Base-by-base conservation (phyloP, 106 monocot genomes). In the Allium fistulosum region DNA sequence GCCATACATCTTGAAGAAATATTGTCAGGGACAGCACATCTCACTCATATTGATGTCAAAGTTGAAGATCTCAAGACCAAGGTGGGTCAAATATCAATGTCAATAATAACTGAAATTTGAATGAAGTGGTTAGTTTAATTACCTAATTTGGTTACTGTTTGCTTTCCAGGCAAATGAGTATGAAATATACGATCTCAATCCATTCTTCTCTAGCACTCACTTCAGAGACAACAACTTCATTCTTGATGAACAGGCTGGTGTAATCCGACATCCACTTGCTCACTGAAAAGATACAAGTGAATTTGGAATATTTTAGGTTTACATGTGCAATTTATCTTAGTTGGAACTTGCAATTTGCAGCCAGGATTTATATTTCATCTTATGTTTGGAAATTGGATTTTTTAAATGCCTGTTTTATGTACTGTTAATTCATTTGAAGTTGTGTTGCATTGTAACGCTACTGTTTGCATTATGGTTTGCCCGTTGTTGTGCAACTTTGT, bases 1-100 rank as follows among this genome's bases (percentile, higher is more conserved):
- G 77, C 84, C 15, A 61, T 99, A 53, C 83, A 90, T 63, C 87
- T 93, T 69, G 89, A 93, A 68, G 92, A 92, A 74, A 84, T 92
- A 65, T 55, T 99, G 6, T 84, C 86, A 2, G 85, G 91, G 9
- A 74, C 71, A 7, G 51, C 71, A 26, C 72, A 75, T 26, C 76
- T 96, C 45, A 78, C 86, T 6, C 84, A 82, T 45, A 72, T 99
- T 45, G 90, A 93, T 57, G 82, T 99, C 52, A 99, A 93, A 71
- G 78, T 93, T 47, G 87, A 89, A 53, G 97, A 99, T 7, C 62
- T 99, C n/a, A 72, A 63, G 55, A 76, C 51, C 79, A 99, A 92
- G 92, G 97, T 99, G 49, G 67, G 53, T n/a, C 37, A 37, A 37
- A 37, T 37, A 37, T 37, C 37, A 37, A 37, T 37, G 37, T 37